A percentile compares a stretch with the other conserved stretches of the same genome.
phyloP scores from a whole-genome alignment of 306 rosid genomes.

The Vicia faba region DNA sequence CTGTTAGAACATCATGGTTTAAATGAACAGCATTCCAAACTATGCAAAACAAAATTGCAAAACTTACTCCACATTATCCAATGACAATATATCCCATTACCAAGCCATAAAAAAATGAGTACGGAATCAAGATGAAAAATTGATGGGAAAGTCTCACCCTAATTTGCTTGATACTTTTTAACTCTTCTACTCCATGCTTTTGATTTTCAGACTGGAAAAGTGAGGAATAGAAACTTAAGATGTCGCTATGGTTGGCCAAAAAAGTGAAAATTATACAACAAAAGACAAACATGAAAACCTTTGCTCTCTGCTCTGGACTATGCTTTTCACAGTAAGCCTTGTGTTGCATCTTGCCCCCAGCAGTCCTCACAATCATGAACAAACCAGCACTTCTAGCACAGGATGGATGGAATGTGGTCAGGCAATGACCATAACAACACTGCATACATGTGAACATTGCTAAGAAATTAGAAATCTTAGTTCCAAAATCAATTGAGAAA shows the following conservation, averaged over 20 bases:
- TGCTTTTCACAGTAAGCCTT: constrained; percentile 96
- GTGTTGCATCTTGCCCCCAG: constrained; percentile 82
- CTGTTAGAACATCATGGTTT: neutral
- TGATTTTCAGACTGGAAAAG: constrained; percentile 80
- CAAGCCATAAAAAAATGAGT: constrained; percentile 21
- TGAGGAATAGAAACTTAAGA: constrained; percentile 30
- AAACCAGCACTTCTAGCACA: constrained; percentile 92
- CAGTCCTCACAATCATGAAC: constrained; percentile 67
- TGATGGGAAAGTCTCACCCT: constrained; percentile 59
- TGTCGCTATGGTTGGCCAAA: constrained; percentile 15
- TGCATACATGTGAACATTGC: constrained; percentile 47
- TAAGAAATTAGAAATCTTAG: constrained; percentile 21
- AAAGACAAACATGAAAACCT: constrained; percentile 53
- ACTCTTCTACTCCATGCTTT: constrained; percentile 86
- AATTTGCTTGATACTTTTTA: constrained; percentile 76
- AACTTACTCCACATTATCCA: constrained; percentile 1
- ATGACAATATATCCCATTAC: constrained; percentile 5
- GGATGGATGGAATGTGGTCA: constrained; percentile 77
- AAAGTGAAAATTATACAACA: constrained; percentile 1
- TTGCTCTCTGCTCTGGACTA: constrained; percentile 83
- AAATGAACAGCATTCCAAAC: neutral
- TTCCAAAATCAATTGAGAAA: constrained; percentile 21
- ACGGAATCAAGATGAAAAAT: neutral
- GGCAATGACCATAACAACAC: constrained; percentile 97
- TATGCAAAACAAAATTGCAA: constrained; percentile 7